Evolutionary conservation across 2,329 filamentous ascomycete species (phyloP).

Genomic region (Botrytis squamosa): DNA sequence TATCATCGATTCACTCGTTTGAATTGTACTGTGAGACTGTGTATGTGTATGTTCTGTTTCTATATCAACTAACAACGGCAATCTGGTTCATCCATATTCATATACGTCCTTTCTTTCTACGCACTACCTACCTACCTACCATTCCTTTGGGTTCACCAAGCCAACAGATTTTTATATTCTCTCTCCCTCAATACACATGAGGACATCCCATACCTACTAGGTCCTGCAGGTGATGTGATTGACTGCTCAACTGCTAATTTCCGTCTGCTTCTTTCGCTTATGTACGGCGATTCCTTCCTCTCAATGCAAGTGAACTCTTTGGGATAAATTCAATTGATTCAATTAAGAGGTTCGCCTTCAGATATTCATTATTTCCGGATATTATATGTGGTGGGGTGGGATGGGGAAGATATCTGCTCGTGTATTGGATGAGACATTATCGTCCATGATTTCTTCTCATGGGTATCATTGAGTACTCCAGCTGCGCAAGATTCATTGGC

Average conservation of each 20-base stretch:
- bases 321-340: constrained; percentile 1
- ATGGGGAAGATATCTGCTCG: not conserved
- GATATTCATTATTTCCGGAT: not conserved
- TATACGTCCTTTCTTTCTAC: no score
- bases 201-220: not conserved
- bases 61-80: no score
- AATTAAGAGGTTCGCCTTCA: not conserved
- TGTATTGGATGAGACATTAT: constrained; percentile 9
- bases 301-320: not conserved
- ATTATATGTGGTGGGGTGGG: not conserved
- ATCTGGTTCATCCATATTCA: not conserved
- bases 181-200: not conserved
- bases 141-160: not conserved
- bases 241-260: not conserved
- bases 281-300: not conserved
- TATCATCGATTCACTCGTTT: not conserved
- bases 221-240: not conserved
- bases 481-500: not conserved
- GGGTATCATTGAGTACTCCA: not conserved
- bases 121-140: no score
- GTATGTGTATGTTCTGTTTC: no score
- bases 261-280: not conserved
- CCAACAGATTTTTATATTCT: not conserved
- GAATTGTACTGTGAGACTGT: no score
- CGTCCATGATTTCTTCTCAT: not conserved